These are phyloP conservation scores for Caloboletus firmus DNA, from an alignment of 1,284 basidiomycete genomes.

Conservation along the genomic window DNA sequence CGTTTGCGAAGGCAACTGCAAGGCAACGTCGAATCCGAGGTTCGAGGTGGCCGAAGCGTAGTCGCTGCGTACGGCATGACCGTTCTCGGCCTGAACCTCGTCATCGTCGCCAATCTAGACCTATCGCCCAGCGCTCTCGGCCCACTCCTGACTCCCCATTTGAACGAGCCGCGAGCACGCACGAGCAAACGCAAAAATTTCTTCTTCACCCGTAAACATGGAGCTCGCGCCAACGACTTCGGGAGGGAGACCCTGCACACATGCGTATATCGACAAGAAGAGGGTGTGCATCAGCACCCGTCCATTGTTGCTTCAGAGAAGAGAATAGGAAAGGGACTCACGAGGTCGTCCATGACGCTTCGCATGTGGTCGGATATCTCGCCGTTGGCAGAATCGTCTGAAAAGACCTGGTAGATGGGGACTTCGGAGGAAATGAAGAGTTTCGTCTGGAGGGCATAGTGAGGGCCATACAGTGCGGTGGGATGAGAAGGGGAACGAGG, in stretches of 20 bases:
- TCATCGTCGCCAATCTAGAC: not conserved
- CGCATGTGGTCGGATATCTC: slow-evolving; percentile 79
- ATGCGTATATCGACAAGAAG: not conserved
- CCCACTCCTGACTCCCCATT: slow-evolving; percentile 89
- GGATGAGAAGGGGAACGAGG: not conserved
- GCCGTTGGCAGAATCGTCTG: slow-evolving; percentile 56
- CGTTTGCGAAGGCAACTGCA: not conserved
- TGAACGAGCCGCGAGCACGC: slow-evolving; percentile 89
- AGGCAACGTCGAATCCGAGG: not conserved
- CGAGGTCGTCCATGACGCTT: slow-evolving; percentile 87
- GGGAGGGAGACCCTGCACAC: slow-evolving; percentile 66
- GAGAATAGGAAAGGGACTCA: slow-evolving; percentile 31
- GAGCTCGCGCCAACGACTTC: slow-evolving; percentile 78
- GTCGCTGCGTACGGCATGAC: not conserved
- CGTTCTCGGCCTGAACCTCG: not conserved
- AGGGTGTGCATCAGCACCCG: not conserved
- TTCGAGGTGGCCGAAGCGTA: not conserved
- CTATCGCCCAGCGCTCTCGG: slow-evolving; percentile 55
- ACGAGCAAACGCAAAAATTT: slow-evolving; percentile 91
- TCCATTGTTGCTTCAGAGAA: not conserved
- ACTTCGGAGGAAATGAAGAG: slow-evolving; percentile 89
- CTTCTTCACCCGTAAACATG: slow-evolving; percentile 92
- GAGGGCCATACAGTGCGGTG: not conserved
- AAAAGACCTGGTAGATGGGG: slow-evolving; percentile 85
- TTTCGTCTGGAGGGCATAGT: slow-evolving; percentile 59